Percentiles rank a stretch among this genome's conserved stretches.
Evolutionary conservation across 2,329 filamentous ascomycete genomes (phyloP).

Genomic region (Ophiocordyceps camponoti-saundersi): DNA sequence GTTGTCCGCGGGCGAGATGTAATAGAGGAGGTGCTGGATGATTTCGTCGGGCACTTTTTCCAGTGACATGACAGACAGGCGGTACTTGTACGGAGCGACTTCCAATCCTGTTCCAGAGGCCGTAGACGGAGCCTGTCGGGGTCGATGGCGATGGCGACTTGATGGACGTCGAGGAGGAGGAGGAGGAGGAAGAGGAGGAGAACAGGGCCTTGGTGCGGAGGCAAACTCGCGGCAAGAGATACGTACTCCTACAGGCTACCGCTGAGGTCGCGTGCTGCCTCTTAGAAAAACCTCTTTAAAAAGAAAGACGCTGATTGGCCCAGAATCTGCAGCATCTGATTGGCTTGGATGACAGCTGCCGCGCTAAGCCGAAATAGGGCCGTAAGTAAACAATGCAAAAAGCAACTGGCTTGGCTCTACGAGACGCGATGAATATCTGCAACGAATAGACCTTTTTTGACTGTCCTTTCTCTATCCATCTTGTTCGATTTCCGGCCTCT

Average conservation of each 20-base stretch:
- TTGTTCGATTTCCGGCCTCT: not conserved
- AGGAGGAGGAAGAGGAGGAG: no score
- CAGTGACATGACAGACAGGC: constrained; percentile 16
- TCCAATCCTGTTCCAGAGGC: not conserved
- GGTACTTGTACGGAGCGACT: not conserved
- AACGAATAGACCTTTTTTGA: not conserved
- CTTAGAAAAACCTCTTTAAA: no score
- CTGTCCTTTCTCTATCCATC: not conserved
- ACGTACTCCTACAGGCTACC: no score
- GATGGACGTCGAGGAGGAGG: no score
- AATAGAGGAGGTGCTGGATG: constrained; percentile 58
- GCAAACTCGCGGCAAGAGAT: not conserved
- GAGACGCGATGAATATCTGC: not conserved
- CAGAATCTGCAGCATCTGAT: not conserved
- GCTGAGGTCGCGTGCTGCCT: no score
- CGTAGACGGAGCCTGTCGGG: not conserved
- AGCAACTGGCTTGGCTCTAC: not conserved
- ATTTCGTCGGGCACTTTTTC: constrained; percentile 63
- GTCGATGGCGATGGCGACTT: no score
- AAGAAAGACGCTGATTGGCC: not conserved
- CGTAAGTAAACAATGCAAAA: constrained; percentile 23
- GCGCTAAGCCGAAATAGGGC: constrained; percentile 17
- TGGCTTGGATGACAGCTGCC: not conserved
- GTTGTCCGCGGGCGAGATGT: constrained; percentile 38
- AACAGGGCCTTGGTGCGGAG: no score